phyloP scores from a whole-genome alignment of 1,139 yeast genomes.

The Candida sp. region DNA sequence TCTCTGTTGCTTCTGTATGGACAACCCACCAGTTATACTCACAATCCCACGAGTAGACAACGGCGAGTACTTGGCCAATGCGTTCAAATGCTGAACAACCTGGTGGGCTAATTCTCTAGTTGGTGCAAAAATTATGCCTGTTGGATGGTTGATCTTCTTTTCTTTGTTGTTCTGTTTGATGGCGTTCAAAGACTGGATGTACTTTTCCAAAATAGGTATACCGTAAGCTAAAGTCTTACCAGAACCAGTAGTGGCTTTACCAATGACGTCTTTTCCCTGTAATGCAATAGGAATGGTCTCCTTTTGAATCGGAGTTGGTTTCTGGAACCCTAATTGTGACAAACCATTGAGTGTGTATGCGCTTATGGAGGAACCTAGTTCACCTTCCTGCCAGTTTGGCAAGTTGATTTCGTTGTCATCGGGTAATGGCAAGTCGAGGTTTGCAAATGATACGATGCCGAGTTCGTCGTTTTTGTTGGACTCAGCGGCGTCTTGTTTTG shows the following conservation, averaged over 20 bases:
- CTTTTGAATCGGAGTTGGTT: conserved; percentile 87
- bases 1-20: conserved; percentile 92
- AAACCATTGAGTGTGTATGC: conserved; percentile 64
- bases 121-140: conserved; percentile 89
- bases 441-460: conserved; percentile 27
- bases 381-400: conserved; percentile 60
- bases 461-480: conserved; percentile 19
- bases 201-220: conserved; percentile 84
- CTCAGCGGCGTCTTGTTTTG: conserved; percentile 18
- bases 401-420: conserved; percentile 46
- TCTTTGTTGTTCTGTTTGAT: conserved; percentile 26
- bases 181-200: conserved; percentile 33
- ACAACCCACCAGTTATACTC: conserved; percentile 93
- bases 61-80: conserved; percentile 64
- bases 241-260: conserved; percentile 98
- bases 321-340: conserved; percentile 55
- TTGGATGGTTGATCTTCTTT: conserved; percentile 47
- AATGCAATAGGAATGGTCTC: conserved; percentile 78
- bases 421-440: conserved; percentile 33
- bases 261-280: conserved; percentile 81
- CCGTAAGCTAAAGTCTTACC: conserved; percentile 98
- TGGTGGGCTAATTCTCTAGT: conserved; percentile 98
- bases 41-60: conserved; percentile 61
- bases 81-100: conserved; percentile 78
- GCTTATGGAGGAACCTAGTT: conserved; percentile 42